Evolutionary conservation across 2,329 filamentous ascomycete species (phyloP).

Genomic region (Penicillium sp.): DNA sequence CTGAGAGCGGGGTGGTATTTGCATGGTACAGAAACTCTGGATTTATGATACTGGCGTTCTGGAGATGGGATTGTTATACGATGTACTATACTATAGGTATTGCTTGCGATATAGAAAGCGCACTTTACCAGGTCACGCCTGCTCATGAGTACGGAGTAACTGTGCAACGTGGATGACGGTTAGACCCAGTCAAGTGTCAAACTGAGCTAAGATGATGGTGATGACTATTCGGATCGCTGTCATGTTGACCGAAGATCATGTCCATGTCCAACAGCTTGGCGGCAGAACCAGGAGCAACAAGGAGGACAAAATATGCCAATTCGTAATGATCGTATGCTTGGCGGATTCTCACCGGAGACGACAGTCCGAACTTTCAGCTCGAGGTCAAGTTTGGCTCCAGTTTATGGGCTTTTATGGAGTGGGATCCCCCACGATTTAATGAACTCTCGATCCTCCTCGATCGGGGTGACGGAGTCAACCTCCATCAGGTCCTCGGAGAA

Average conservation of each 20-base stretch:
- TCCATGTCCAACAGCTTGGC: slow-evolving; percentile 13
- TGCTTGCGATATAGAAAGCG: slow-evolving; percentile 34
- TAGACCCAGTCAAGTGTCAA: background rate
- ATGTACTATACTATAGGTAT: slow-evolving; percentile 33
- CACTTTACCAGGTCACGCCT: background rate
- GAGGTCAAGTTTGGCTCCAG: background rate
- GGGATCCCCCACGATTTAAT: background rate
- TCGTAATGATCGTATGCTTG: slow-evolving; percentile 20
- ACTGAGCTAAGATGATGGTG: slow-evolving; percentile 1
- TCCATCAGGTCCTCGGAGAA: background rate
- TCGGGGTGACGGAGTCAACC: background rate
- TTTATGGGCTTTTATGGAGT: background rate
- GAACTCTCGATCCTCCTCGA: background rate
- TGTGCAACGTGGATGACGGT: background rate
- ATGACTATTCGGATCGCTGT: background rate
- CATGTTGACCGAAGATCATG: slow-evolving; percentile 7
- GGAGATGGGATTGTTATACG: slow-evolving; percentile 29
- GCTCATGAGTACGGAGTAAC: background rate
- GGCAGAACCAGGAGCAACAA: background rate
- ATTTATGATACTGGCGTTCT: slow-evolving; percentile 33
- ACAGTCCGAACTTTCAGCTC: background rate
- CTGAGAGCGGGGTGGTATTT: slow-evolving; percentile 13
- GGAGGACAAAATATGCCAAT: slow-evolving; percentile 16
- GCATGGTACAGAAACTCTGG: slow-evolving; percentile 20
- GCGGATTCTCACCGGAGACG: slow-evolving; percentile 8